Base-by-base conservation (phyloP, 495 filamentous ascomycete genomes). In the Jackrogersella minutella region DNA sequence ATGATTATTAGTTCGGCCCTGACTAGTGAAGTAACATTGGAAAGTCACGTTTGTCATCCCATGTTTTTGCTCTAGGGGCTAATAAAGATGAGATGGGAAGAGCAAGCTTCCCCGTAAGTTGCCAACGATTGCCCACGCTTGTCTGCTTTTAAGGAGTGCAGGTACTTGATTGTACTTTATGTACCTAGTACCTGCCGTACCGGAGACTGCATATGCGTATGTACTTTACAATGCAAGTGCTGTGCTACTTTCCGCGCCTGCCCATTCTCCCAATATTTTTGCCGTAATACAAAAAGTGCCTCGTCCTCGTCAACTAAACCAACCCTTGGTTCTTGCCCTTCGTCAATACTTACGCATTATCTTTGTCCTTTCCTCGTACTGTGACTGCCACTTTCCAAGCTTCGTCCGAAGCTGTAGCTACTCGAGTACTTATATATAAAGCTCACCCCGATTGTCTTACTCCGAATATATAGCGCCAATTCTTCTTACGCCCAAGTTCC, bases 251-350 rank as follows among this genome's bases (percentile, higher is more conserved):
- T 55, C 61, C 55, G 36, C 33, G 50, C 50, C 43, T 58, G 21
- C 43, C 34, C 53, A 64, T 69, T 62, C 55, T 57, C 57, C 67
- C 46, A 70, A 66, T 66, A 58, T 37, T 63, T 70, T 66, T 66
- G 58, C 62, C 62, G 62, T 62, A 59, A 70, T 70, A 70, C 67
- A 70, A 70, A 70, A 70, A 66, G 52, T 70, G 52, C 62, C 67
- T 66, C 62, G 40, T 30, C 61, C 62, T 70, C 67, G 49, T 70
- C 41, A 24, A n/a, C 26, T 21, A 21, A 61, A 62, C 44, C 37
- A 49, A 46, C 24, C 30, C 30, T 34, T 13, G 33, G 19, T 9
- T 46, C 26, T 50, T 26, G 16, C 54, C 49, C 19, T 14, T 59
- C 40, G 24, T 37, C n/a, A 41, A 44, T 61, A 51, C 57, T 59